Percentiles rank a stretch among this genome's conserved stretches.
Evolutionary conservation across 805 yeast genomes (phyloP).

Genomic region (Lipomyces mesembrius): DNA sequence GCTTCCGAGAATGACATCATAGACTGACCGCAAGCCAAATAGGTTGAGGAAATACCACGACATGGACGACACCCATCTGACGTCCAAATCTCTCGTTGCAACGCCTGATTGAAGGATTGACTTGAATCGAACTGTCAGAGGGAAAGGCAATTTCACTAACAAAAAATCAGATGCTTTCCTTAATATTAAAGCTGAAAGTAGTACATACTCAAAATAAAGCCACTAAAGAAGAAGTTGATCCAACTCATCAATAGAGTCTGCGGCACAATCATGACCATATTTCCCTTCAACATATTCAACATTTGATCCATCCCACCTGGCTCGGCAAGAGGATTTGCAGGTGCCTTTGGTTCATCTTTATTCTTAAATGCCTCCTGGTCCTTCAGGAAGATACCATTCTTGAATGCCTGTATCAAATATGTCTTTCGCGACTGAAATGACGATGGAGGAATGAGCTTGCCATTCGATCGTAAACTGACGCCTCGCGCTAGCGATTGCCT

Average conservation of each 20-base stretch:
- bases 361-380: constrained; percentile 48
- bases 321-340: constrained; percentile 68
- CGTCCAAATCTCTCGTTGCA: constrained; percentile 81
- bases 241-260: constrained; percentile 95
- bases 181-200: constrained; percentile 36
- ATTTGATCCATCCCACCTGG: constrained; percentile 73
- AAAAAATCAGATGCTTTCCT: background rate
- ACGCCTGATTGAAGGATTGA: constrained; percentile 91
- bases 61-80: constrained; percentile 87
- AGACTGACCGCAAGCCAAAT: constrained; percentile 80
- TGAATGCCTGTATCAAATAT: constrained; percentile 54
- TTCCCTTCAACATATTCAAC: constrained; percentile 77
- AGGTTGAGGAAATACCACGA: constrained; percentile 95
- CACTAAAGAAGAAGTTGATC: constrained; percentile 92
- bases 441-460: constrained; percentile 54
- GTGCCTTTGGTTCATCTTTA: constrained; percentile 33
- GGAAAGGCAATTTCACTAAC: constrained; percentile 85
- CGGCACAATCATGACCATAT: constrained; percentile 82
- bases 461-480: constrained; percentile 60
- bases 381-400: constrained; percentile 61
- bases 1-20: constrained; percentile 67
- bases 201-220: constrained; percentile 53
- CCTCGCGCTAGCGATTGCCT: constrained; percentile 65
- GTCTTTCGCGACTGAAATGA: constrained; percentile 61
- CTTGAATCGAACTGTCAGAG: constrained; percentile 85